Base-by-base conservation (phyloP, 2,329 filamentous ascomycete species). In the Cercospora sesami region DNA sequence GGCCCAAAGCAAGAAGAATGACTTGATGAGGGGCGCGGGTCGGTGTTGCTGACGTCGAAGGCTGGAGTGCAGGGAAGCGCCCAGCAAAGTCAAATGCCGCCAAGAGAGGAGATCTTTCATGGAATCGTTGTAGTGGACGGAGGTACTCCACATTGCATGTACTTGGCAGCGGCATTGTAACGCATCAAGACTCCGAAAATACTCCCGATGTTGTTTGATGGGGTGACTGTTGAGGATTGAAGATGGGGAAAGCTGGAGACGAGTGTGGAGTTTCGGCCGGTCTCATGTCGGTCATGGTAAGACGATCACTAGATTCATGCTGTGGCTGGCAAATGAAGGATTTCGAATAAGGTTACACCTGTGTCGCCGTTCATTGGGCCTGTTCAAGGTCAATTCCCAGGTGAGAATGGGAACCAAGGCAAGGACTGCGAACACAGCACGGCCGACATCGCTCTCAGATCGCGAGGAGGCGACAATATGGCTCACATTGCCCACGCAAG, bases 41-140 rank as follows among this genome's bases (percentile, higher is more conserved):
- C 18, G 42, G 42, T 21, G 21, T 23, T 18, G 33, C 33, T 61
- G 59, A 61, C 59, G 39, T 65, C 63, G 33, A 31, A 57, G 62
- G 53, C 53, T 53, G 62, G 45, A 21, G 42, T 60, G 31, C 36
- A 62, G n/a, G 42, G 42, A 18, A 48, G 42, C 42, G 42, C 42
- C 42, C n/a, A 48, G 42, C 18, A 23, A 62, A 62, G 30, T 62
- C 28, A 18, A 48, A 59, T 9, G 28, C 8, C 39, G 57, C 57
- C 57, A 59, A 59, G 57, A 59, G 57, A 31, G 57, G 57, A 59
- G 57, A 59, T 59, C 26, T n/a, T 31, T n/a, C 30, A 31, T 33
- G 18, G 33, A 36, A 42, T 5, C 36, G 36, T 42, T 42, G 36
- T 42, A 42, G 36, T 42, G 36, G 5, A 42, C 36, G 36, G 36